phyloP scores from a whole-genome alignment of 2,329 filamentous ascomycete genomes.

The Blastomyces parvus region DNA sequence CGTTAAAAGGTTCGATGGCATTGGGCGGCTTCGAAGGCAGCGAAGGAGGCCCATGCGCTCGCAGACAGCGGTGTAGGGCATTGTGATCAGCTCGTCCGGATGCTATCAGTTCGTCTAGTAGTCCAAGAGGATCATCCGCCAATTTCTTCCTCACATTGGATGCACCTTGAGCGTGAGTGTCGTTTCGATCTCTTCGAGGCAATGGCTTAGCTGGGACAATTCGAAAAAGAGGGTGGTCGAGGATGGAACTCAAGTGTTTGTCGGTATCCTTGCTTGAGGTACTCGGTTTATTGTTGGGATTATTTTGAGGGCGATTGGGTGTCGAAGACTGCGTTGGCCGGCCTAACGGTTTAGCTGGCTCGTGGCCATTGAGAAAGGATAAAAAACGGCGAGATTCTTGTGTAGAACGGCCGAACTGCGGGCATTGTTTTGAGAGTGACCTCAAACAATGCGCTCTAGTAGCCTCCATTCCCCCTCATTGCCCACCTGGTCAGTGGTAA shows the following conservation, averaged over 20 bases:
- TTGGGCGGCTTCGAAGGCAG: conserved; percentile 18
- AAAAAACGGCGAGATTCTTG: conserved; percentile 3
- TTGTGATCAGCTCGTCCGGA: conserved; percentile 26
- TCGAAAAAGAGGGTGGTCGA: conserved; percentile 36
- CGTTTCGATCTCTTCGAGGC: not conserved
- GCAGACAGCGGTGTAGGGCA: conserved; percentile 24
- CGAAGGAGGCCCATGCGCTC: conserved; percentile 23
- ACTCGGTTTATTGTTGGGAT: not conserved
- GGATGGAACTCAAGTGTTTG: conserved; percentile 30
- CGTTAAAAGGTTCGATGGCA: conserved; percentile 27
- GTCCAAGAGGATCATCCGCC: conserved; percentile 26
- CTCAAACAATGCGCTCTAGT: conserved; percentile 1
- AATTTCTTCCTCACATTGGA: conserved; percentile 8
- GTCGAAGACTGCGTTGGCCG: not conserved
- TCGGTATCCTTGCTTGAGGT: conserved; percentile 22
- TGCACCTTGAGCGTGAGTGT: not conserved
- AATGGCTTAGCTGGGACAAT: conserved; percentile 25
- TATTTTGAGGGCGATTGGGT: not conserved
- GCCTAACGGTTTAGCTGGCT: not conserved
- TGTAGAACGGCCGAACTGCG: not conserved
- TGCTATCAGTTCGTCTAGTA: conserved; percentile 33
- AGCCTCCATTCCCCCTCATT: not conserved
- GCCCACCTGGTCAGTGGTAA: not conserved
- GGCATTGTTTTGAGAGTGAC: not conserved
- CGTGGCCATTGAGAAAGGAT: not conserved